Conservation (phyloP, 768 basidiomycete genomes). For the Amanita inopinata region DNA sequence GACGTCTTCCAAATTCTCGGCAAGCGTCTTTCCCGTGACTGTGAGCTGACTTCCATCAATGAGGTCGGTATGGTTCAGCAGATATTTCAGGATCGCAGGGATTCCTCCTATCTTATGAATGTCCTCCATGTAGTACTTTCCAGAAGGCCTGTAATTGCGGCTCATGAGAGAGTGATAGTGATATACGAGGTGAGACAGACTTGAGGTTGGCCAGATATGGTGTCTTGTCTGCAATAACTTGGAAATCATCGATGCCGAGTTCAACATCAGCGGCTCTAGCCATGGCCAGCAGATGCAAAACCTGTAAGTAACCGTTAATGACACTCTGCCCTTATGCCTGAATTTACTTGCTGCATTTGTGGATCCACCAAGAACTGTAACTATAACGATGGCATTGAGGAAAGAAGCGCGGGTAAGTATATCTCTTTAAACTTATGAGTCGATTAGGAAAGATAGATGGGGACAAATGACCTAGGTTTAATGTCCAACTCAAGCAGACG, state of each 20-base stretch:
- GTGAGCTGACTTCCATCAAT: slow-evolving; percentile 81
- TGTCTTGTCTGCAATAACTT: slow-evolving; percentile 65
- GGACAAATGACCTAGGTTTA: slow-evolving; percentile 57
- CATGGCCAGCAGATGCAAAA: slow-evolving; percentile 77
- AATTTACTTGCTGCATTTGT: slow-evolving; percentile 64
- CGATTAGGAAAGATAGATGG: not conserved
- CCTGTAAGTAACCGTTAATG: slow-evolving; percentile 28
- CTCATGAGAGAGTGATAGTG: not conserved
- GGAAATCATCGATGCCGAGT: slow-evolving; percentile 82
- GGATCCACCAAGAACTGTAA: slow-evolving; percentile 77
- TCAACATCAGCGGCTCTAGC: slow-evolving; percentile 68
- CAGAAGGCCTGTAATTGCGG: slow-evolving; percentile 49
- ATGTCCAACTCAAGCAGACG: slow-evolving; percentile 66
- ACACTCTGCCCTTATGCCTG: no score
- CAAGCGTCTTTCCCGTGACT: slow-evolving; percentile 85
- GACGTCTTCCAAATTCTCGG: slow-evolving; percentile 78
- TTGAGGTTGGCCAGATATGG: slow-evolving; percentile 81
- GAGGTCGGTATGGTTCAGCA: slow-evolving; percentile 66
- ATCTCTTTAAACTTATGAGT: slow-evolving; percentile 20
- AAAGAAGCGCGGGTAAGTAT: slow-evolving; percentile 45
- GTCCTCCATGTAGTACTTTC: slow-evolving; percentile 86
- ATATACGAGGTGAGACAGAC: slow-evolving; percentile 8
- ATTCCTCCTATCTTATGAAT: slow-evolving; percentile 80
- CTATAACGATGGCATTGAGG: slow-evolving; percentile 74
- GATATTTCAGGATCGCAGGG: slow-evolving; percentile 77